These are phyloP conservation scores for Pseudogymnoascus sp. DNA, from an alignment of 2,329 filamentous ascomycete species.

Conservation along the genomic window DNA sequence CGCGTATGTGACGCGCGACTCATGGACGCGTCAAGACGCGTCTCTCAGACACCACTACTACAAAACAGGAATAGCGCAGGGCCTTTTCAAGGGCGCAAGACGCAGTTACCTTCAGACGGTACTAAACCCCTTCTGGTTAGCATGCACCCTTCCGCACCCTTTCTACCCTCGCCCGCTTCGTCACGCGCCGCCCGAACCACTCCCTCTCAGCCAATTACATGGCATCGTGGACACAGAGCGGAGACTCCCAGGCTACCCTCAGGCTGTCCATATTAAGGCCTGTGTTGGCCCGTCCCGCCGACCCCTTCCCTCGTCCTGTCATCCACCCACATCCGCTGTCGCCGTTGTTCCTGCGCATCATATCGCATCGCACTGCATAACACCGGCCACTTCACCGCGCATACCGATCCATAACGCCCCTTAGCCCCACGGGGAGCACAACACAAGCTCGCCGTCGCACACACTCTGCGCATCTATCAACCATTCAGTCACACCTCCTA, in stretches of 20 bases:
- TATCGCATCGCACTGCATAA: conserved; percentile 9
- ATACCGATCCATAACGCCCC: conserved; percentile 2
- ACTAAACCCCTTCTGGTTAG: neutral
- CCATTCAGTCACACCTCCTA: neutral
- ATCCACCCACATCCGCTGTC: conserved; percentile 3
- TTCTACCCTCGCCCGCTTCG: neutral
- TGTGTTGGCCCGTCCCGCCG: conserved; percentile 7
- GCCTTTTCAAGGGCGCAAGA: neutral
- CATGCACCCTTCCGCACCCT: neutral
- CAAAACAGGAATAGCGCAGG: neutral
- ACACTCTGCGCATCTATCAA: neutral
- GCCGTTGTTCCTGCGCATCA: conserved; percentile 8
- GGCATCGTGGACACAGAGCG: neutral
- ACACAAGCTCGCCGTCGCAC: conserved; percentile 1
- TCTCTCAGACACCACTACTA: neutral
- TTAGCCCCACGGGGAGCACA: conserved; percentile 2
- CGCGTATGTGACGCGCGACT: neutral
- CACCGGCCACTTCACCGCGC: neutral
- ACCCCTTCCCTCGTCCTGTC: conserved; percentile 8
- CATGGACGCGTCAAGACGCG: neutral
- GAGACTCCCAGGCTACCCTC: conserved; percentile 6
- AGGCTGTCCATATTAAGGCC: conserved; percentile 7
- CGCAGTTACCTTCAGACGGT: neutral
- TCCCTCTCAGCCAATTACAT: neutral
- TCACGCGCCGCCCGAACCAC: conserved; percentile 2